Evolutionary conservation across 2,329 filamentous ascomycete species (phyloP).

Genomic region (Scortechinia acanthostroma): DNA sequence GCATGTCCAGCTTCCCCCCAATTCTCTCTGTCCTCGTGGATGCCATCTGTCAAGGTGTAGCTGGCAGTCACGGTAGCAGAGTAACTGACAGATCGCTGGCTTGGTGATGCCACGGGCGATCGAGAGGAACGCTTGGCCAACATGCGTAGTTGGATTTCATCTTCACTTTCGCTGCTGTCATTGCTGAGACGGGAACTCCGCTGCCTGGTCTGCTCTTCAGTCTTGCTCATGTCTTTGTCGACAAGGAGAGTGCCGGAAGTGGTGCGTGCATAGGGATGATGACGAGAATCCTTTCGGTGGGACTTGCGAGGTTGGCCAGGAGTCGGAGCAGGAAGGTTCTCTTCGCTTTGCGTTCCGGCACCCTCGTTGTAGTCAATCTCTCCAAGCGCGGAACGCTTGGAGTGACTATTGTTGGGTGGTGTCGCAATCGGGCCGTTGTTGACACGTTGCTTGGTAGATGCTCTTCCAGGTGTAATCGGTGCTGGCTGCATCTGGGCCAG

Average conservation of each 20-base stretch:
- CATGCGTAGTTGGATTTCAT: not conserved
- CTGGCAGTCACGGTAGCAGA: not conserved
- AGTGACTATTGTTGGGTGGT: slow-evolving; percentile 72
- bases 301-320: slow-evolving; percentile 92
- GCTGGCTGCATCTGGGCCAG: slow-evolving; percentile 53
- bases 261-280: slow-evolving; percentile 64
- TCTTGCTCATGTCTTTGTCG: slow-evolving; percentile 17
- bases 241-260: slow-evolving; percentile 29
- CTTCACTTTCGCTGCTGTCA: slow-evolving; percentile 1
- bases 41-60: not conserved
- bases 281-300: slow-evolving; percentile 66
- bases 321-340: slow-evolving; percentile 88
- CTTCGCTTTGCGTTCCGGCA: slow-evolving; percentile 67
- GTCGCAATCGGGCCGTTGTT: slow-evolving; percentile 63
- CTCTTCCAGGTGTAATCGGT: slow-evolving; percentile 27
- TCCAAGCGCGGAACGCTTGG: slow-evolving; percentile 77
- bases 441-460: slow-evolving; percentile 11
- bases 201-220: slow-evolving; percentile 26
- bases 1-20: not conserved
- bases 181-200: not conserved
- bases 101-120: not conserved
- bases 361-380: slow-evolving; percentile 80
- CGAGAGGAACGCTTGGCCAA: not conserved
- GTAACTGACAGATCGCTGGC: not conserved
- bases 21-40: slow-evolving; percentile 1